A percentile compares a stretch with the other conserved stretches of the same genome.
phyloP scores from a whole-genome alignment of 2,329 filamentous ascomycete species.

The Hypoxylon sp. region DNA sequence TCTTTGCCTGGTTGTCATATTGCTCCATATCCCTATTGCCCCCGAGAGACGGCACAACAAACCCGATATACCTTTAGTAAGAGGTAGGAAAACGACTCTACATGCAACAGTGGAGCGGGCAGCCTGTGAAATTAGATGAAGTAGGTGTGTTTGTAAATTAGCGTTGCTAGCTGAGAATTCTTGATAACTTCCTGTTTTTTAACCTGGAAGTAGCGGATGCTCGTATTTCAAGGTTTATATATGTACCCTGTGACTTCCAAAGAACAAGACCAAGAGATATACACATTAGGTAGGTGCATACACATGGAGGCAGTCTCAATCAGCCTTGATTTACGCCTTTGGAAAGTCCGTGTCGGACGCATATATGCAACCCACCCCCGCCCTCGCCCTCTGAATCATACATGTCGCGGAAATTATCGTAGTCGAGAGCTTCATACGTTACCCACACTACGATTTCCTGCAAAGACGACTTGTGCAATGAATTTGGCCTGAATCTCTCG shows the following conservation, averaged over 20 bases:
- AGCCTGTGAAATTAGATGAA: not conserved
- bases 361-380: not conserved
- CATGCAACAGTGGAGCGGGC: not conserved
- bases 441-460: not conserved
- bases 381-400: not conserved
- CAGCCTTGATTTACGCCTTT: not conserved
- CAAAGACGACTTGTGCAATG: not conserved
- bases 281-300: not conserved
- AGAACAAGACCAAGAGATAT: not conserved
- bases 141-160: not conserved
- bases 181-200: not conserved
- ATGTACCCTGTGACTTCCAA: conserved; percentile 9
- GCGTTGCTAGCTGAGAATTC: not conserved
- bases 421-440: not conserved
- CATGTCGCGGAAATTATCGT: not conserved
- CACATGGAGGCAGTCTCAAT: not conserved
- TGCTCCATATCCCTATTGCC: not conserved
- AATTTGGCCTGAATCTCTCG: not conserved
- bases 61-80: not conserved
- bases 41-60: not conserved
- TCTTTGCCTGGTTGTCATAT: conserved; percentile 36
- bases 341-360: not conserved
- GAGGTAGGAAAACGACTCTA: not conserved
- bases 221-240: not conserved
- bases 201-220: conserved; percentile 12